phyloP scores from a whole-genome alignment of 306 rosid species.

The Sicyos baderoa region DNA sequence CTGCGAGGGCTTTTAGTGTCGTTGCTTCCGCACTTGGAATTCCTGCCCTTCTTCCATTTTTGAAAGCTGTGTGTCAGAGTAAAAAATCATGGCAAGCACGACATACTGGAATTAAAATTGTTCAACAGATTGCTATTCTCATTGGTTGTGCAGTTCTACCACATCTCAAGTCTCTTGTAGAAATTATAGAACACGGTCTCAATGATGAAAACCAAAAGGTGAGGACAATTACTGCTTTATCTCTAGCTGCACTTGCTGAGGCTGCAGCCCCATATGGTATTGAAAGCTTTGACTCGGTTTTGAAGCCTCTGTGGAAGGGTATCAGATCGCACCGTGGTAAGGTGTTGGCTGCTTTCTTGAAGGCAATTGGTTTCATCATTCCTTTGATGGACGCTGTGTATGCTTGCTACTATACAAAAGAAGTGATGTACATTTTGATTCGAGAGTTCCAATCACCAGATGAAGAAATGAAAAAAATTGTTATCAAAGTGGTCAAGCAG shows the following conservation, averaged over 20 bases:
- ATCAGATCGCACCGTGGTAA: slow-evolving; percentile 93
- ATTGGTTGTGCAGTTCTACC: slow-evolving; percentile 92
- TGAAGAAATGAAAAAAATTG: slow-evolving; percentile 98
- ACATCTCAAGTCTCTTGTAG: slow-evolving; percentile 82
- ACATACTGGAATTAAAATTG: slow-evolving; percentile 93
- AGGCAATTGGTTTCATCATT: slow-evolving; percentile 90
- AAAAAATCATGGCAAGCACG: slow-evolving; percentile 98
- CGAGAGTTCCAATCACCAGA: slow-evolving; percentile 96
- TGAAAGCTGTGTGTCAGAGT: slow-evolving; percentile 96
- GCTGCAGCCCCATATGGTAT: slow-evolving; percentile 97
- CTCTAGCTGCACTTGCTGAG: slow-evolving; percentile 94
- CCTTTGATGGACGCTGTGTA: slow-evolving; percentile 89
- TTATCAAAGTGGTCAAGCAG: slow-evolving; percentile 90
- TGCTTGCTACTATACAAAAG: slow-evolving; percentile 90
- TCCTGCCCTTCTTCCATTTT: slow-evolving; percentile 82
- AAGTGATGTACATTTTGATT: slow-evolving; percentile 82
- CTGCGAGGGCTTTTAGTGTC: slow-evolving; percentile 92
- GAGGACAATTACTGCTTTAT: slow-evolving; percentile 85
- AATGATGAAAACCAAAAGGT: slow-evolving; percentile 95
- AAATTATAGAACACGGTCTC: slow-evolving; percentile 79
- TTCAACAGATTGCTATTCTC: slow-evolving; percentile 96
- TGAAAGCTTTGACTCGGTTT: slow-evolving; percentile 88
- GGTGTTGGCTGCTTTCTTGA: slow-evolving; percentile 86
- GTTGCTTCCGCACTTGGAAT: slow-evolving; percentile 96
- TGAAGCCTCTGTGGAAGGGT: slow-evolving; percentile 95